Base-by-base conservation (phyloP, 2,329 filamentous ascomycete genomes). In the Phymatotrichopsis omnivora region DNA sequence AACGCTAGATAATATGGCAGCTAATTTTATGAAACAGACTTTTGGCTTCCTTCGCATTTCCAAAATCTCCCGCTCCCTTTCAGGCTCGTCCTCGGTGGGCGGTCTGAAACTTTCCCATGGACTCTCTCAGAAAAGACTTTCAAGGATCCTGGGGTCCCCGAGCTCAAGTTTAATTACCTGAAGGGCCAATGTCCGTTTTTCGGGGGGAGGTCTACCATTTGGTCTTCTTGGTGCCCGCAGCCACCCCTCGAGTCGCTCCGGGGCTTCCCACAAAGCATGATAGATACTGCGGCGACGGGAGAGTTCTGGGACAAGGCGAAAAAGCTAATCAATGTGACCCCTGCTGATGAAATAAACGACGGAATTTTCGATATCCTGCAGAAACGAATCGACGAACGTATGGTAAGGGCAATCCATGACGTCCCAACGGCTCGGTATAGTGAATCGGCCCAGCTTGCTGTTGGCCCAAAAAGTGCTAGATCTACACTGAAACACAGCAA, bases 41-140 rank as follows among this genome's bases (percentile, higher is more conserved):
- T 35, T 12, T 27, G 16, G 29, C 40, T 43, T 20, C 30, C 33
- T 6, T 35, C 33, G 5, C 40, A 43, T 28, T 43, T 43, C 31
- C 40, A 43, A 20, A 43, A 43, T 17, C 29, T 43, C n/a, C 29
- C 40, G 7, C 40, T 43, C 11, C 40, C 40, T 7, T 43, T 43
- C 30, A 35, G 36, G 7, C 12, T 36, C 20, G 40, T 36, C 14
- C 29, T 35, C 17, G 29, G 40, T 14, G 40, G 40, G 19, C 16
- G 6, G 8, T 36, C 40, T 4, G 40, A 43, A 28, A 43, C 40
- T 16, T 43, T 43, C 31, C 40, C 40, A 7, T 43, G 14, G 6
- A 43, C 29, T 7, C 40, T 43, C 23, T 43, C 30, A 16, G 10
- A 22, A 14, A 20, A 35, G 19, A 43, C 40, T 11, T 34, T 23